Evolutionary conservation across 768 basidiomycete genomes (phyloP).

Genomic region (Ephemerocybe angulata): DNA sequence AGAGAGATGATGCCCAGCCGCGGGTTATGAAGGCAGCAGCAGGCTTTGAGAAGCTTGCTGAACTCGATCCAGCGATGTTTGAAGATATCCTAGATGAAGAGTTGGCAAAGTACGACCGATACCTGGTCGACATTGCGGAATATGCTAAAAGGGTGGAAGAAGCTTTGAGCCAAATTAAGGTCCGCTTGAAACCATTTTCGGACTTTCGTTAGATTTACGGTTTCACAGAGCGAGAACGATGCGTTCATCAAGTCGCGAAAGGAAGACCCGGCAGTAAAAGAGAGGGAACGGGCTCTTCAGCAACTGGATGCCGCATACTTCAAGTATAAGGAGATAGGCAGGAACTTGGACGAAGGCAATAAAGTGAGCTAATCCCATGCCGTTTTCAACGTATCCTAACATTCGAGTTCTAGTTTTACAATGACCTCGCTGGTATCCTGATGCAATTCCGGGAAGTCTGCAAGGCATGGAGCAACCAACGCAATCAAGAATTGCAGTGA

Average conservation of each 20-base stretch:
- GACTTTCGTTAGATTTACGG: conserved; percentile 1
- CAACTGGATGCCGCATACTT: conserved; percentile 80
- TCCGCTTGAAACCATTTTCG: conserved; percentile 24
- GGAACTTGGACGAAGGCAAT: conserved; percentile 85
- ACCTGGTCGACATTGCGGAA: conserved; percentile 55
- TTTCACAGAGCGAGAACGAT: conserved; percentile 54
- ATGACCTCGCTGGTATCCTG: conserved; percentile 72
- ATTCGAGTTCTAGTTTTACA: conserved; percentile 70
- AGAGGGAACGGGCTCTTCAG: conserved; percentile 78
- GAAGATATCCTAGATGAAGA: conserved; percentile 78
- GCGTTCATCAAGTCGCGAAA: conserved; percentile 71
- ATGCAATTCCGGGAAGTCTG: conserved; percentile 73
- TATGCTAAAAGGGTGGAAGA: conserved; percentile 59
- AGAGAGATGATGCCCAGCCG: conserved; percentile 69
- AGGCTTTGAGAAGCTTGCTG: conserved; percentile 60
- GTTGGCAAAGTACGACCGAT: conserved; percentile 76
- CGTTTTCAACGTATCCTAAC: not conserved
- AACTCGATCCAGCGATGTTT: conserved; percentile 84
- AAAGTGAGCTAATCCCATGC: conserved; percentile 45
- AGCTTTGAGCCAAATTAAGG: conserved; percentile 67
- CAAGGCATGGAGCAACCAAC: conserved; percentile 65
- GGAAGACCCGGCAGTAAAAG: conserved; percentile 74
- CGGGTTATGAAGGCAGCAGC: conserved; percentile 64
- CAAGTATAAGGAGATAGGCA: conserved; percentile 81
- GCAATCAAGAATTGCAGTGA: conserved; percentile 76